Evolutionary conservation across 139 green algal genomes (phyloP), one percentile per base, ranked within the genome.

Genomic region (Chlamydomonas schloesseri): DNA sequence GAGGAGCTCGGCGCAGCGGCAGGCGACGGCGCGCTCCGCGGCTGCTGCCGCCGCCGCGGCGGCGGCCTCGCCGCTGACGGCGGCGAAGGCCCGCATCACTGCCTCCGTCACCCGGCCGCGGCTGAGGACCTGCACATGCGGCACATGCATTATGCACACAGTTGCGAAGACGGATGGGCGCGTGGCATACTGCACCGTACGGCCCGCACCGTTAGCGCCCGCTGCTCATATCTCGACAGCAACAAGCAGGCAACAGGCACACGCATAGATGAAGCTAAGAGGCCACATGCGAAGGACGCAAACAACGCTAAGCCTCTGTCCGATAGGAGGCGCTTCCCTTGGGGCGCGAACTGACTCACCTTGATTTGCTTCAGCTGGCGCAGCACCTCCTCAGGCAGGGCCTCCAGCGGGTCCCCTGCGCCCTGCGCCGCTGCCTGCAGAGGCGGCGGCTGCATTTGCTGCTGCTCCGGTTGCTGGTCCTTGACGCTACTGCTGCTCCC

Each of bases 1-100:
- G 2, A 91, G 88, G 50, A 91, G 75, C 87, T 88, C 47, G 9
- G 55, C 55, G 73, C 81, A 88, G 26, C 87, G 81, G 21, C 57
- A 17, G 26, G 53, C 80, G 9, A 90, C 55, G 26, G 81, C 81
- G 10, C 31, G 55, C 64, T 87, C 87, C 29, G 77, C 82, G 26
- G 53, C 80, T 2, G 88, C 55, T 1, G 24, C 36, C 53, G 83
- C 87, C 29, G 77, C 82, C 18, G 71, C 71, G 13, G 85, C 85
- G 26, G 29, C 37, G 42, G 75, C 70, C 8, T 47, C 76, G 20
- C 76, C 69, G 36, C 37, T 74, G 57, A 67, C 55, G 4, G 42
- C 76, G 3, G 62, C n/a, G 62, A 74, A 73, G 31, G 85, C 85
- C 0, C 57, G 50, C n/a, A 80, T 64, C 57, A 89, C 55, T 0